Conservation (phyloP, 208 protist genomes). For the Zelonia costaricensis region DNA sequence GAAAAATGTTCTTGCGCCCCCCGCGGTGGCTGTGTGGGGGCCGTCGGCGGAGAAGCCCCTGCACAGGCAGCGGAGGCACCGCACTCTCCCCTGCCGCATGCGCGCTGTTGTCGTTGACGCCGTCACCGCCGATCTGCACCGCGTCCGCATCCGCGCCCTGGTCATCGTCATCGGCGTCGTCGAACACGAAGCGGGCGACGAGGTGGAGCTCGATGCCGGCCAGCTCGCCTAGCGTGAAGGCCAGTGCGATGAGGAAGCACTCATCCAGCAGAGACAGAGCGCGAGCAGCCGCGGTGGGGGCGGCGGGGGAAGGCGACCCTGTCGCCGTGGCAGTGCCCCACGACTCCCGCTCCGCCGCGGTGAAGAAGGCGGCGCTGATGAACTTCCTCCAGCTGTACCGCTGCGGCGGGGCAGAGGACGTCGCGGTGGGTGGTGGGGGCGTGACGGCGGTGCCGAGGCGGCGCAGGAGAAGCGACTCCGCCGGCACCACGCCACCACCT, state of each 20-base stretch:
- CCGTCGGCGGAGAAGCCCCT: no score
- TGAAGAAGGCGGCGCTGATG: slow-evolving; percentile 28
- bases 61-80: no score
- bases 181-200: slow-evolving; percentile 11
- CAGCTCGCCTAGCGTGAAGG: slow-evolving; percentile 24
- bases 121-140: background rate
- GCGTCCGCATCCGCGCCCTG: background rate
- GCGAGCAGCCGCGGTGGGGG: slow-evolving; percentile 8
- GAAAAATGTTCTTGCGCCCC: slow-evolving; percentile 19
- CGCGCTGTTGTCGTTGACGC: background rate
- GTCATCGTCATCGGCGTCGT: slow-evolving; percentile 22
- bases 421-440: no score
- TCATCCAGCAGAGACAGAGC: slow-evolving; percentile 20
- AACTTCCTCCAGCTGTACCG: slow-evolving; percentile 28
- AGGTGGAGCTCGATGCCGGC: slow-evolving; percentile 8
- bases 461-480: no score
- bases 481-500: background rate
- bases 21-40: no score
- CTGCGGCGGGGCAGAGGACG: background rate
- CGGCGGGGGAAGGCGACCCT: slow-evolving; percentile 6
- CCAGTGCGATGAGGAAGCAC: slow-evolving; percentile 18
- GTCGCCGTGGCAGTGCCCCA: slow-evolving; percentile 2
- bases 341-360: slow-evolving; percentile 7
- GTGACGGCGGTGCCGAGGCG: no score
- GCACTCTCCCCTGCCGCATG: background rate